Evolutionary conservation across 148 eudicot species (phyloP), one percentile per base, ranked within the genome.

Genomic region (Chenopodium formosanum): DNA sequence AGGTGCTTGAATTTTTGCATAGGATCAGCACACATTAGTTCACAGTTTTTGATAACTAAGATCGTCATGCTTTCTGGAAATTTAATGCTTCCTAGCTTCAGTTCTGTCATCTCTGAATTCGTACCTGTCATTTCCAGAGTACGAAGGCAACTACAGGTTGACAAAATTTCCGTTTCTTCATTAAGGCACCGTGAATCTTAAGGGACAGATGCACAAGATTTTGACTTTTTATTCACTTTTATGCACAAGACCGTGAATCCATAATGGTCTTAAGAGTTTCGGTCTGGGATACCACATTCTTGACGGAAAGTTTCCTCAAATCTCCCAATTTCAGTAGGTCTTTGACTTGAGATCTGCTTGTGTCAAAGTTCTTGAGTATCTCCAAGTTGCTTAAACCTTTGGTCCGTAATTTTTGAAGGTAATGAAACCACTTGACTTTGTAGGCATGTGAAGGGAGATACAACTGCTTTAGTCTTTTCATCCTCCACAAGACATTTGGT

Each of bases 381-480:
- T 80, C 81, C 74, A 84, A 62, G 4, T 71, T 80, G 73, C 32
- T 80, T 40, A 84, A 37, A 4, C 67, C 66, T 58, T 60, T 47
- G 19, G 80, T 13, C 58, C 50, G 56, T 3, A 80, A 37, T 16
- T 44, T 77, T 9, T 32, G 34, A 32, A 32, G 34, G 34, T 32
- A 32, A 32, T 75, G 77, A 52, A 12, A 25, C 60, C 50, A 4
- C 23, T 67, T 37, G 7, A 58, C 16, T 4, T 56, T 9, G 22
- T n/a, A 56, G 12, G 29, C 56, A 46, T 74, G 32, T 11, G 46
- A 22, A 16, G 82, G 88, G 37, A 86, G 74, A 86, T 86, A 86
- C 52, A 86, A n/a, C 75, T 83, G 80, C 23, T 25, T 74, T 0
- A 52, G 58, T 13, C 13, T 14, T 52, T 52, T 52, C 77, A 85